Evolutionary conservation across 495 filamentous ascomycete species (phyloP), one percentile per base, ranked within the genome.

Genomic region (Xylaria palmicola): DNA sequence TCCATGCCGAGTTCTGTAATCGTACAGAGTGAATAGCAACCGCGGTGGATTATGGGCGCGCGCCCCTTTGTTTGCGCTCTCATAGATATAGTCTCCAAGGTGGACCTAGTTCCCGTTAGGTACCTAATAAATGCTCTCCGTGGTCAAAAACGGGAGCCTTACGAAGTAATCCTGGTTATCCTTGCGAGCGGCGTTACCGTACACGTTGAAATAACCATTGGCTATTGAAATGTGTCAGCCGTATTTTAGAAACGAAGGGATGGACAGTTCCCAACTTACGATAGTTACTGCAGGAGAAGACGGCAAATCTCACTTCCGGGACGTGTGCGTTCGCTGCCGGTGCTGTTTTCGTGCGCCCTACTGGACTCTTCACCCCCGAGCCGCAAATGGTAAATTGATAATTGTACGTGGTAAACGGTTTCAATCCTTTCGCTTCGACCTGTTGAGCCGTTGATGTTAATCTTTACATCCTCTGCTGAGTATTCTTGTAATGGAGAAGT

Each of bases 31-130:
- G 63, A 78, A 69, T 22, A 67, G 34, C 37, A 74, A 45, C 24
- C 62, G 62, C 7, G 48, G 50, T 41, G 69, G 69, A 6, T 50
- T 57, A 13, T 69, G 66, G 8, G 65, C 67, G 58, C 69, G 60
- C 24, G 69, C 69, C 5, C 64, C 65, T 36, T 39, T 44, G 5
- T 29, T 75, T 48, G 36, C 79, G 66, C 73, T 72, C 67, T 90
- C 86, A 68, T 90, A 88, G 68, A 88, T 87, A 68, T 88, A 89
- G 67, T 90, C 87, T 20, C 85, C 85, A 12, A 88, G 76, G 65
- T 87, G 84, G 48, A 88, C 58, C 59, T 71, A 9, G 12, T 17
- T 44, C 26, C 22, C n/a, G 32, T 56, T 51, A 15, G 43, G 27
- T 19, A 17, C n/a, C n/a, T n/a, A n/a, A n/a, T 2, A 41, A 6